Base-by-base conservation (phyloP, 208 protist species). In the Trypanosomatidae sp. region DNA sequence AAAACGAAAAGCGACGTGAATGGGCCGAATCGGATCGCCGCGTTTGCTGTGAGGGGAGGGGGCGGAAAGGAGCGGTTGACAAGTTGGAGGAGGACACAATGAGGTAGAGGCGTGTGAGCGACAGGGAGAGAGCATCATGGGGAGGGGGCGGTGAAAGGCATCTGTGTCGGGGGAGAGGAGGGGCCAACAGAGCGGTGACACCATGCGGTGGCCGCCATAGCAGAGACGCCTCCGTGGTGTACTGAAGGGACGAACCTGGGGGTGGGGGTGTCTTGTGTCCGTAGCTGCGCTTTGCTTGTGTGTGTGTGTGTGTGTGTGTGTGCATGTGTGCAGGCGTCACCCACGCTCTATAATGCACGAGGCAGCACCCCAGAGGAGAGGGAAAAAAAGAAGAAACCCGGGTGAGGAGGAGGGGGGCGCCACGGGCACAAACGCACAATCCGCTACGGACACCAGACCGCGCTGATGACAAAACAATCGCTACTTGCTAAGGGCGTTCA, bases 401-500 rank as follows among this genome's bases (percentile, higher is more conserved):
- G 71, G 13, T 15, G 33, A 13, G 50, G 33, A 62, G 12, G 19
- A 39, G n/a, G 28, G 33, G 12, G 8, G 19, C 4, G 13, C 6
- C 33, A 25, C 46, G 43, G 10, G 53, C 50, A 62, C 52, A 65
- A 22, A 53, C 19, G 33, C n/a, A 66, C 59, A 1, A 58, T 33
- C 19, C n/a, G 22, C 52, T 58, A 30, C 25, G 53, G 36, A 59
- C 53, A 36, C 53, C 28, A 13, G 53, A 33, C 53, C 15, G 53
- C 53, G 25, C 22, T 33, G 53, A 19, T 9, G 53, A 33, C 25
- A 25, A 59, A 13, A 41, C 30, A 62, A 33, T 10, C 22, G 19
- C 46, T 66, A 81, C 66, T 76, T 80, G 67, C 77, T 71, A 15
- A 85, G 55, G 56, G 65, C 80, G 62, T 58, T 80, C 49, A 76